Base-by-base conservation (phyloP, 1,284 basidiomycete genomes). In the Leccinum colubrinum region DNA sequence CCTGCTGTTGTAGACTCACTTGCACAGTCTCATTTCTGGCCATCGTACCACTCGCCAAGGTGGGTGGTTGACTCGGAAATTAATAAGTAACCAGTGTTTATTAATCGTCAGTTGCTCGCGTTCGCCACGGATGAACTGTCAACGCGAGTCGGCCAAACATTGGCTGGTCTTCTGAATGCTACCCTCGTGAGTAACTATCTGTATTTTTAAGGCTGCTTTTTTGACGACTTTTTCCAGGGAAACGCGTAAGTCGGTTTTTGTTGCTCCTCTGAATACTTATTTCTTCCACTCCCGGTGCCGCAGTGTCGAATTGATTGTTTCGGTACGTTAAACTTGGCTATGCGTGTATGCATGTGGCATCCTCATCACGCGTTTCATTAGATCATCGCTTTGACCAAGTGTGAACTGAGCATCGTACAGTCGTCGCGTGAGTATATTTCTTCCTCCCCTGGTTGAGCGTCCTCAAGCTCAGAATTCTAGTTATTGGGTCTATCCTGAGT, bases 51-150 rank as follows among this genome's bases (percentile, higher is more conserved):
- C 77, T 91, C 5, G 94, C 94, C 17, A 88, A 89, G 78, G 88
- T 86, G 59, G 37, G 73, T 68, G 8, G 2, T 15, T 54, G 12
- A 39, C 25, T 39, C 43, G 33, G 20, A 1, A 41, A 37, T 50
- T 53, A 4, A 37, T 12, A 3, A 25, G n/a, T 54, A 48, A 20
- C 14, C 6, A 22, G 14, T 54, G 14, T 35, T 63, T 11, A 57
- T 39, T n/a, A 56, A 46, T 62, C 48, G 27, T 9, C 75, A 93
- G 82, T 77, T 96, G 4, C 82, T 97, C 4, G 91, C 90, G 1
- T 94, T 94, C 72, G 92, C 91, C 0, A 97, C 94, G 0, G 94
- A 96, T 67, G 91, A 96, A 68, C 74, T 95, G 5, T 93, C 94
- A 1, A 70, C 95, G 64, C 86, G 89, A 37, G 86, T 92, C 1